Evolutionary conservation across 306 rosid genomes (phyloP).

Genomic region (Echinosophora koreensis): DNA sequence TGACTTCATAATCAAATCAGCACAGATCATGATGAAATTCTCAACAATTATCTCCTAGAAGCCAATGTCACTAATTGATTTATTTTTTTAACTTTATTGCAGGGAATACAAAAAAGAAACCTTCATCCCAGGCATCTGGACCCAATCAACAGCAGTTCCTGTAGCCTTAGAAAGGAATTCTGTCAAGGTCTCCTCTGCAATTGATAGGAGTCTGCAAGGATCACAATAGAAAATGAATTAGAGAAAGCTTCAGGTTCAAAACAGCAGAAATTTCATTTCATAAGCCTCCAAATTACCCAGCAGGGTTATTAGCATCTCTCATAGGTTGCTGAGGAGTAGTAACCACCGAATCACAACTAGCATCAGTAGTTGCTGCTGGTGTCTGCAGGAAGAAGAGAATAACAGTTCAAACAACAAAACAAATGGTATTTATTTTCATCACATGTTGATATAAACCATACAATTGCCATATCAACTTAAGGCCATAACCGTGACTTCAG

Average conservation of each 20-base stretch:
- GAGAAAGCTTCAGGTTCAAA: background rate
- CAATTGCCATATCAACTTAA: slow-evolving; percentile 10
- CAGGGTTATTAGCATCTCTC: slow-evolving; percentile 95
- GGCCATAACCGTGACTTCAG: background rate
- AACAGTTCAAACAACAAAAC: slow-evolving; percentile 36
- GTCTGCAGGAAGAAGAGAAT: slow-evolving; percentile 53
- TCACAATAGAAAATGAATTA: slow-evolving; percentile 3
- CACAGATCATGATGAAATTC: slow-evolving; percentile 12
- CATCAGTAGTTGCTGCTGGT: slow-evolving; percentile 86
- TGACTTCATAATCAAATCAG: slow-evolving; percentile 10
- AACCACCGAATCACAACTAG: slow-evolving; percentile 90
- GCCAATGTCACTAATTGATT: background rate
- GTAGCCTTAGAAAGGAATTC: slow-evolving; percentile 99
- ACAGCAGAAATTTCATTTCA: slow-evolving; percentile 26
- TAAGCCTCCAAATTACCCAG: slow-evolving; percentile 73
- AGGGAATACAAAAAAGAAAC: slow-evolving; percentile 49
- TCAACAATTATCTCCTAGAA: background rate
- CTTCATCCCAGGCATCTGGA: slow-evolving; percentile 99
- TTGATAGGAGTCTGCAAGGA: slow-evolving; percentile 88
- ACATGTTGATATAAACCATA: background rate
- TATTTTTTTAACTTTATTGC: background rate
- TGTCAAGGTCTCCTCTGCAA: slow-evolving; percentile 98
- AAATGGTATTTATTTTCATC: slow-evolving; percentile 15
- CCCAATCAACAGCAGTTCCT: slow-evolving; percentile 99
- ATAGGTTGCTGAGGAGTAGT: slow-evolving; percentile 83